A percentile compares a stretch with the other conserved stretches of the same genome.
These are phyloP conservation scores for Cyberlindnera meyerae DNA, from an alignment of 805 yeast species.

Conservation along the genomic window DNA sequence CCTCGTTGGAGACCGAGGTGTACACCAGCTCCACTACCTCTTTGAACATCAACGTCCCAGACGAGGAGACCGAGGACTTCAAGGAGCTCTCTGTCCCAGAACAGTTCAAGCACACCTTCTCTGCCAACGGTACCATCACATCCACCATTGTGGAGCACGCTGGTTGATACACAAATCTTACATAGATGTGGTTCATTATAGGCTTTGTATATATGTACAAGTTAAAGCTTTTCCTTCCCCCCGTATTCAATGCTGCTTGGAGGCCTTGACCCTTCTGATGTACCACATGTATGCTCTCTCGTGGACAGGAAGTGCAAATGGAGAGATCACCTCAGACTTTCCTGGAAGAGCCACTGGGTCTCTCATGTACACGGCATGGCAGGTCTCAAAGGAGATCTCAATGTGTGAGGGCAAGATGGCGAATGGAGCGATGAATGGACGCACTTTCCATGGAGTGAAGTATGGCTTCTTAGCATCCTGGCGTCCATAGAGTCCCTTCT, in stretches of 20 bases:
- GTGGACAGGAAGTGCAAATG: conserved; percentile 75
- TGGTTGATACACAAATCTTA: no score
- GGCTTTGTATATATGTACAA: conserved; percentile 15
- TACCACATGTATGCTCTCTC: conserved; percentile 96
- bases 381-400: conserved; percentile 84
- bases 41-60: conserved; percentile 79
- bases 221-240: conserved; percentile 3
- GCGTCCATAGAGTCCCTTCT: conserved; percentile 74
- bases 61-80: conserved; percentile 63
- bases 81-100: conserved; percentile 86
- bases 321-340: conserved; percentile 90
- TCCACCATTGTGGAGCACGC: conserved; percentile 79
- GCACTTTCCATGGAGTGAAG: conserved; percentile 96
- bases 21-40: conserved; percentile 84
- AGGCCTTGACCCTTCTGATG: conserved; percentile 57
- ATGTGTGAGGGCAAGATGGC: conserved; percentile 89
- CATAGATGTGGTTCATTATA: no score
- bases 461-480: conserved; percentile 70
- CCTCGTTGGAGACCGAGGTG: conserved; percentile 68
- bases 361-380: conserved; percentile 94
- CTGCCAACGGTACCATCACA: conserved; percentile 51
- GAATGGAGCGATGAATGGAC: conserved; percentile 89
- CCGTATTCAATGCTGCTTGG: conserved; percentile 11
- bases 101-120: conserved; percentile 74
- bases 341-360: conserved; percentile 98